A percentile compares a stretch with the other conserved stretches of the same genome.
These are phyloP conservation scores for Boletus patriciae DNA, from an alignment of 768 basidiomycete genomes.

Conservation along the genomic window DNA sequence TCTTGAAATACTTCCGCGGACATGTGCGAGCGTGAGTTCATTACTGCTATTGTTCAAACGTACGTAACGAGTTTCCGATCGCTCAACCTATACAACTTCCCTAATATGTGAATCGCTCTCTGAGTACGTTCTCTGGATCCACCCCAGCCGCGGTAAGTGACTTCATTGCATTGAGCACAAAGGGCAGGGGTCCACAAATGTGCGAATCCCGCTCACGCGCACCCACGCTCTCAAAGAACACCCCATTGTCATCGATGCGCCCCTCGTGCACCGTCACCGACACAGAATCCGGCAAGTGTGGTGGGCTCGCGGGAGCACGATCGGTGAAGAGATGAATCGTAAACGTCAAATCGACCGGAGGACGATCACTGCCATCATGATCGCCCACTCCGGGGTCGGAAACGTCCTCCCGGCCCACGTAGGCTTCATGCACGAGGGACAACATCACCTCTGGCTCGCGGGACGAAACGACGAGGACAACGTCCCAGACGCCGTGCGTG, in stretches of 20 bases:
- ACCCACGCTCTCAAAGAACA: conserved; percentile 19
- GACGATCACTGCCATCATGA: neutral
- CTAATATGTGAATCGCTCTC: conserved; percentile 30
- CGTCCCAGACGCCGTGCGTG: conserved; percentile 35
- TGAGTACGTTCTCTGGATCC: conserved; percentile 21
- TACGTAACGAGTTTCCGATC: neutral
- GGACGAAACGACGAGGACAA: conserved; percentile 51
- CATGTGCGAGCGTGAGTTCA: neutral
- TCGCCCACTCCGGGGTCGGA: neutral
- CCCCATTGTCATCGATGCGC: conserved; percentile 18
- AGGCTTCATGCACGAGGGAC: conserved; percentile 40
- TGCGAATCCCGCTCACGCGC: conserved; percentile 18
- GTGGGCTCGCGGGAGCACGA: neutral
- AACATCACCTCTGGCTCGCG: conserved; percentile 54
- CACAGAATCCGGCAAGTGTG: conserved; percentile 8
- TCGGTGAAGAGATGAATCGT: conserved; percentile 19
- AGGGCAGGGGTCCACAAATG: conserved; percentile 28
- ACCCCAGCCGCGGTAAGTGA: conserved; percentile 25
- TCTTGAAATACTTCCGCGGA: neutral
- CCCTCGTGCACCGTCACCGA: conserved; percentile 16
- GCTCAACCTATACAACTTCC: neutral
- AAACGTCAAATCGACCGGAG: conserved; percentile 15
- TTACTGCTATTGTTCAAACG: neutral
- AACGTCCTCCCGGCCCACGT: conserved; percentile 1
- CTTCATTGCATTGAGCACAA: conserved; percentile 23